phyloP scores from a whole-genome alignment of 179 eudicot genomes.

The Amaranthus tricolor region DNA sequence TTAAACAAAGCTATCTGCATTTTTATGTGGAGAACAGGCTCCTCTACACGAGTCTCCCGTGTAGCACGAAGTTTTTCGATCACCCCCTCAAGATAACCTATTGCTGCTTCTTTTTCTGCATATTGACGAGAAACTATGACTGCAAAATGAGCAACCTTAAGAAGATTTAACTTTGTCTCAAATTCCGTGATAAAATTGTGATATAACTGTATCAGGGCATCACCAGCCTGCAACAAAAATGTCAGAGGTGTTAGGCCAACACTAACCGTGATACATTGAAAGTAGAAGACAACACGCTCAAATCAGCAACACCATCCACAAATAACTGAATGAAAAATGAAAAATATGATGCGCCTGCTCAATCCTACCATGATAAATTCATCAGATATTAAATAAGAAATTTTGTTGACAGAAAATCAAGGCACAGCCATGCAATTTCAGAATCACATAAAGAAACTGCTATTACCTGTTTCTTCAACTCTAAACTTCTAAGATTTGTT shows the following conservation, averaged over 20 bases:
- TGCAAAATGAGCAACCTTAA: slow-evolving; percentile 97
- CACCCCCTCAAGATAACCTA: slow-evolving; percentile 79
- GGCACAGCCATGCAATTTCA: neutral
- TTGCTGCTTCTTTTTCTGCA: slow-evolving; percentile 84
- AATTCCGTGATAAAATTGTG: slow-evolving; percentile 94
- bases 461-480: neutral
- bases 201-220: slow-evolving; percentile 87
- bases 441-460: neutral
- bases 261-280: neutral
- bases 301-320: too few relatives aligned
- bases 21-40: slow-evolving; percentile 77
- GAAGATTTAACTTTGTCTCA: slow-evolving; percentile 97
- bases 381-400: neutral
- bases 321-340: too few relatives aligned
- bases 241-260: slow-evolving; percentile 2
- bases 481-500: neutral
- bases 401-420: neutral
- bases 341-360: neutral
- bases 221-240: slow-evolving; percentile 70
- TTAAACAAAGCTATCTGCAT: slow-evolving; percentile 81
- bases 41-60: slow-evolving; percentile 73
- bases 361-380: neutral
- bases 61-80: slow-evolving; percentile 86
- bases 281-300: neutral
- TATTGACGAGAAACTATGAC: slow-evolving; percentile 90